Evolutionary conservation across 768 basidiomycete genomes (phyloP), one percentile per base, ranked within the genome.

Genomic region (Phanerochaete sordida): DNA sequence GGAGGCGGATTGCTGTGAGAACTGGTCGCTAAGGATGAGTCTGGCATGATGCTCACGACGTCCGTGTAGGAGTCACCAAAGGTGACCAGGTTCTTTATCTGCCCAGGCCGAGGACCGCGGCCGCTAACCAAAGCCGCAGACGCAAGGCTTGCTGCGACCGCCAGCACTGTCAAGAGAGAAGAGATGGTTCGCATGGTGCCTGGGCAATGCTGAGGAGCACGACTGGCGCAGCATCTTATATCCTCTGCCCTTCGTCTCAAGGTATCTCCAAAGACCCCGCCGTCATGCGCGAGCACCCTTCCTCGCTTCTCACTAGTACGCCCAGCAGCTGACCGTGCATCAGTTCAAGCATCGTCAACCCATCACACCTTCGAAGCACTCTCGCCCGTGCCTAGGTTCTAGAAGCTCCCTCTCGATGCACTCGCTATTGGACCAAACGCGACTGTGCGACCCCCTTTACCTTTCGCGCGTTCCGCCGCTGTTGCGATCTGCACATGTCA

Each of bases 51-150:
- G 35, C 62, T 60, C 8, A 77, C 79, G 1, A 81, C 69, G 60
- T 88, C 86, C 0, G 84, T 84, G 65, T 85, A 87, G 52, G 81
- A 83, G 70, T 88, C 86, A 3, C 87, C 86, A 58, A 88, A 89
- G 0, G 85, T 86, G 56, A 85, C 86, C 15, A 88, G 75, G 59
- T 82, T 80, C 68, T 82, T 84, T 59, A 88, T 85, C 62, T 84
- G 82, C 6, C 74, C 74, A 0, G 75, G 72, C 3, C 28, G 49
- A 13, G 67, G 66, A 3, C 68, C 70, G 19, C 19, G 60, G 58
- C 7, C n/a, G n/a, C n/a, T n/a, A n/a, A n/a, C n/a, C n/a, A n/a
- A 63, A 65, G 30, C 30, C 44, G 53, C 53, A 23, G 13, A 60
- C 31, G 2, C 56, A 53, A 16, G 54, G 26, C 21, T 51, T 13